Conservation (phyloP, 345 rosid genomes). For the Citrus inodora region DNA sequence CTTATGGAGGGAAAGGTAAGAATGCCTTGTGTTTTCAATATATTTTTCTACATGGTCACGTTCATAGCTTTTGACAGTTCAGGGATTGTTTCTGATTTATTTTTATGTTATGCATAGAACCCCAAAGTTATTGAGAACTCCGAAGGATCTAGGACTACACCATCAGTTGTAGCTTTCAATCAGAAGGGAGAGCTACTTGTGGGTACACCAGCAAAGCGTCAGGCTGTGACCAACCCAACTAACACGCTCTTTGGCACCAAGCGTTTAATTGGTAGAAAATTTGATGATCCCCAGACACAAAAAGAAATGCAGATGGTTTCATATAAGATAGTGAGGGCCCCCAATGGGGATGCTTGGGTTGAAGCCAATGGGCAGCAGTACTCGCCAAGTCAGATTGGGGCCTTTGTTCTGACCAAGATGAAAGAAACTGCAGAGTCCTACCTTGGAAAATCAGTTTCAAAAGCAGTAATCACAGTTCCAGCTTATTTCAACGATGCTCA, state of each 20-base stretch:
- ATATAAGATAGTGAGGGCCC: constrained; percentile 75
- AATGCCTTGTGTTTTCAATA: background rate
- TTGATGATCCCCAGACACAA: constrained; percentile 71
- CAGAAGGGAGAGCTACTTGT: constrained; percentile 74
- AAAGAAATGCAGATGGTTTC: constrained; percentile 94
- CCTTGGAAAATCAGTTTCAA: constrained; percentile 62
- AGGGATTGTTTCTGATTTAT: background rate
- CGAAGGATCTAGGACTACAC: constrained; percentile 92
- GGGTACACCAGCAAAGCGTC: constrained; percentile 91
- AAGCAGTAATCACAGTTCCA: constrained; percentile 87
- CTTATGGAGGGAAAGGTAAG: constrained; percentile 97
- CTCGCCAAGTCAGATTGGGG: constrained; percentile 89
- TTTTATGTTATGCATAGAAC: constrained; percentile 32
- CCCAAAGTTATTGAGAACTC: constrained; percentile 90
- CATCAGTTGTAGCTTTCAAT: constrained; percentile 84
- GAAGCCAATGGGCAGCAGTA: constrained; percentile 80
- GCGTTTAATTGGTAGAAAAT: constrained; percentile 77
- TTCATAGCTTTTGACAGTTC: background rate
- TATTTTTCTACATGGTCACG: background rate
- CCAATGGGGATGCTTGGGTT: constrained; percentile 96
- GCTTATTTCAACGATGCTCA: constrained; percentile 97
- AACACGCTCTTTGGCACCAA: constrained; percentile 80
- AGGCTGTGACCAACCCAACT: constrained; percentile 86
- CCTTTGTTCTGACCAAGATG: constrained; percentile 81
- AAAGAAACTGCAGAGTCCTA: constrained; percentile 89